Conservation (phyloP, 495 filamentous ascomycete species). For the Penicillium cosmopolitanum region DNA sequence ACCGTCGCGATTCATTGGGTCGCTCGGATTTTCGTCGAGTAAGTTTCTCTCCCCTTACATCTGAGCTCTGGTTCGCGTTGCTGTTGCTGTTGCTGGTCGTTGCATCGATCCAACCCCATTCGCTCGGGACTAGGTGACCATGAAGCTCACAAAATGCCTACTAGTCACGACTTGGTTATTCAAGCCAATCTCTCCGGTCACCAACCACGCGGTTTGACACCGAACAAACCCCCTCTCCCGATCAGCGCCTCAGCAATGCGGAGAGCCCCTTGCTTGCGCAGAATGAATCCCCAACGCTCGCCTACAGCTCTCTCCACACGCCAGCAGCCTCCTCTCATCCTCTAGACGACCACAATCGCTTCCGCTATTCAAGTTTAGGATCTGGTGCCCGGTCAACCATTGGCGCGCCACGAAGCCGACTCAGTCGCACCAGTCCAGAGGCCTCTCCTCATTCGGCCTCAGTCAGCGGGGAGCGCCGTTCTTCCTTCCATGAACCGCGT, state of each 20-base stretch:
- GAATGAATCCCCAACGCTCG: conserved; percentile 42
- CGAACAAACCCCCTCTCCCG: conserved; percentile 47
- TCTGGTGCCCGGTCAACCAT: conserved; percentile 50
- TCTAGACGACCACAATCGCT: conserved; percentile 48
- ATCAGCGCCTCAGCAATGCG: conserved; percentile 44
- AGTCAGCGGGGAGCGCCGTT: conserved; percentile 46
- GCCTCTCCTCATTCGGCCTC: conserved; percentile 49
- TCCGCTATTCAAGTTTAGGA: conserved; percentile 42
- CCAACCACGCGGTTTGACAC: conserved; percentile 35
- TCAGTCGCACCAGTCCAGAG: conserved; percentile 45
- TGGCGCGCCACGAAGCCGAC: conserved; percentile 43
- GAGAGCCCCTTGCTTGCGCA: conserved; percentile 52
- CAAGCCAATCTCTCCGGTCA: conserved; percentile 43
- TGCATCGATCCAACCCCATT: background rate
- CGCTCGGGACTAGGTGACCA: background rate
- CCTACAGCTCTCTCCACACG: conserved; percentile 41
- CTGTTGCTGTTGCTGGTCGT: background rate
- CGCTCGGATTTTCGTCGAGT: conserved; percentile 55
- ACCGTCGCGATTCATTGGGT: conserved; percentile 47
- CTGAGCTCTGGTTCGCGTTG: background rate
- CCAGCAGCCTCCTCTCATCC: conserved; percentile 54
- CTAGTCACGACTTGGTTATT: conserved; percentile 49
- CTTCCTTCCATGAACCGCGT: conserved; percentile 49
- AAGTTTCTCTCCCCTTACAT: conserved; percentile 29
- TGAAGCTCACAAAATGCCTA: background rate